Conservation (phyloP, 2,329 filamentous ascomycete species). For the Cercospora brassicicola region DNA sequence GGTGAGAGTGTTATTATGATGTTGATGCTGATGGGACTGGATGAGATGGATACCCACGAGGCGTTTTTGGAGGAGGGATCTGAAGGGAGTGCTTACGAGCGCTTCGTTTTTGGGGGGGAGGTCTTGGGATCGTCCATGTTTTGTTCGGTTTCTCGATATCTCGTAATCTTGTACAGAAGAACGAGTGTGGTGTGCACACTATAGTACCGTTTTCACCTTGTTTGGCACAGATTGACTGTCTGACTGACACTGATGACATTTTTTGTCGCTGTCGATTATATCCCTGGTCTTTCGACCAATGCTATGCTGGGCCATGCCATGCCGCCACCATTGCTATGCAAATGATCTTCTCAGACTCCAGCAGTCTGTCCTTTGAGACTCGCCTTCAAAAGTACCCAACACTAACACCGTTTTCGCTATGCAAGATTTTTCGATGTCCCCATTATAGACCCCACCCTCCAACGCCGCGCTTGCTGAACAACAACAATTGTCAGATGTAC, state of each 20-base stretch:
- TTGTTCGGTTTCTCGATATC: background rate
- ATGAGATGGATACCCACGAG: conserved; percentile 4
- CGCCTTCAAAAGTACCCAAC: background rate
- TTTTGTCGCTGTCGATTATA: background rate
- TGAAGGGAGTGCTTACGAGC: background rate
- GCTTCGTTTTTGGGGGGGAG: background rate
- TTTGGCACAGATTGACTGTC: background rate
- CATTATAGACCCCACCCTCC: background rate
- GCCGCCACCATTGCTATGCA: background rate
- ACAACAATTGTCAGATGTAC: background rate
- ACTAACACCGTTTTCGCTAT: background rate
- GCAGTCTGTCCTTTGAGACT: background rate
- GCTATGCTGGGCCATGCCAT: background rate
- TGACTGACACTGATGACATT: background rate
- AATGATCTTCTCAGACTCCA: background rate
- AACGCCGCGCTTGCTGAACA: conserved; percentile 13
- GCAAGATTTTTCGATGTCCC: background rate
- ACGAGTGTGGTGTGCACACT: background rate
- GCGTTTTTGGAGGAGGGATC: background rate
- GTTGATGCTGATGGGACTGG: background rate
- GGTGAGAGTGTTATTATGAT: background rate
- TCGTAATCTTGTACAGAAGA: background rate
- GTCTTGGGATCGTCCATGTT: background rate
- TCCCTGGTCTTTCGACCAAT: background rate
- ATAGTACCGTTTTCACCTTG: no score